Percentiles rank a stretch among this genome's conserved stretches.
phyloP scores from a whole-genome alignment of 1,284 basidiomycete genomes.

The Melampsora larici-populina region DNA sequence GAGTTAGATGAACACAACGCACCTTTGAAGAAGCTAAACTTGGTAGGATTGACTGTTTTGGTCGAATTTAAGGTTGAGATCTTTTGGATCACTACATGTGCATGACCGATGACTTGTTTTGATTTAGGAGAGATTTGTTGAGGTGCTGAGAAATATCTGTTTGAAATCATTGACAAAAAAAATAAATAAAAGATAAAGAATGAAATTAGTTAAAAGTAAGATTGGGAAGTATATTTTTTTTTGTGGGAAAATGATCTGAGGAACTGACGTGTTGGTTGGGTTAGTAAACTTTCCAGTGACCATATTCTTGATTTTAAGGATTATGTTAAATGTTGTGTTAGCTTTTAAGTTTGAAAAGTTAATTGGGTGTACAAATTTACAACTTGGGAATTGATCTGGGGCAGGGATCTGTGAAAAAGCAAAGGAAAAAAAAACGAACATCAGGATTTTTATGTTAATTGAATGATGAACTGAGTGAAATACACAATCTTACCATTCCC shows the following conservation, averaged over 20 bases:
- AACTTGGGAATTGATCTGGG: conserved; percentile 21
- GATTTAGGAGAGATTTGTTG: conserved; percentile 11
- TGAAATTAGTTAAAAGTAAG: too few relatives aligned
- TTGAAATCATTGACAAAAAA: too few relatives aligned
- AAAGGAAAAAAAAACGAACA: neutral
- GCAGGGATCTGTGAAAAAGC: conserved; percentile 12
- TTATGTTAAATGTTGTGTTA: conserved; percentile 7
- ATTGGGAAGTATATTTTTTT: too few relatives aligned
- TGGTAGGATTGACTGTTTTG: neutral
- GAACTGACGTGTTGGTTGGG: conserved; percentile 15
- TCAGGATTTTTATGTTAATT: neutral
- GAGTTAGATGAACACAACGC: neutral
- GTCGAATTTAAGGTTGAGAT: conserved; percentile 20
- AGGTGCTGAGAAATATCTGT: conserved; percentile 33
- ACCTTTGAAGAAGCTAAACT: conserved; percentile 40
- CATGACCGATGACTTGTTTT: conserved; percentile 36
- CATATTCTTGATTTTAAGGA: conserved; percentile 28
- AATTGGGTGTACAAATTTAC: conserved; percentile 31
- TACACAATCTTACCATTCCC: conserved; percentile 32
- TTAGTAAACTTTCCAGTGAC: conserved; percentile 33
- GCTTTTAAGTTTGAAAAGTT: conserved; percentile 39
- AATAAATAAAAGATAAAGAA: neutral
- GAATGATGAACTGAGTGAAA: too few relatives aligned
- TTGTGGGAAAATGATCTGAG: too few relatives aligned
- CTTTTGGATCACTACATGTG: conserved; percentile 27